Conservation (phyloP, 768 basidiomycete species). For the Phanerodontia chrysosporium region DNA sequence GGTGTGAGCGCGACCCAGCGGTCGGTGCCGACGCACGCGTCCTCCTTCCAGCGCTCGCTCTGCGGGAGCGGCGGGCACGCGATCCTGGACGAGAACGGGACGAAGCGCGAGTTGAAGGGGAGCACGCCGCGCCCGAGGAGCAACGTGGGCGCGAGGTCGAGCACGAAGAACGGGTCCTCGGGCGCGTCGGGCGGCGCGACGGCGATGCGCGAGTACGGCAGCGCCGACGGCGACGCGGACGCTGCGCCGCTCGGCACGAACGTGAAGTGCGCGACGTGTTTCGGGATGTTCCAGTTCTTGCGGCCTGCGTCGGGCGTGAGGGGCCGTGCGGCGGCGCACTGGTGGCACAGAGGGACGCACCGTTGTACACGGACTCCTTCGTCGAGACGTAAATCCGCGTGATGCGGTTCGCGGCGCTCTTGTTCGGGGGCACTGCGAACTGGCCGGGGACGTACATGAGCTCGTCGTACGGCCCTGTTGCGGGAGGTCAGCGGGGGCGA, state of each 20-base stretch:
- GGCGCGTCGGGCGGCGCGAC: neutral
- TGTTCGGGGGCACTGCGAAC: slow-evolving; percentile 1
- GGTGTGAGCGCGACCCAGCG: neutral
- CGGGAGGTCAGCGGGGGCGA: too few relatives aligned
- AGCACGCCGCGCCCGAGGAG: neutral
- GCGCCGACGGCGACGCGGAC: neutral
- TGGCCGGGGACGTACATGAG: slow-evolving; percentile 6
- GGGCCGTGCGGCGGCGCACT: neutral
- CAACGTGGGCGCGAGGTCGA: neutral
- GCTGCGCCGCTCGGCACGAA: slow-evolving; percentile 2
- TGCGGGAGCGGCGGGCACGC: slow-evolving; percentile 7
- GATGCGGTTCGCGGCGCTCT: neutral
- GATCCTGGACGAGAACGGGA: neutral
- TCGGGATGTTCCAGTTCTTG: slow-evolving; percentile 11
- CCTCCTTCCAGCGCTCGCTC: slow-evolving; percentile 10
- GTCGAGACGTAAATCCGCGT: slow-evolving; percentile 11
- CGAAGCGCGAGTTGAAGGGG: neutral
- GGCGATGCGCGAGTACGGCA: slow-evolving; percentile 8
- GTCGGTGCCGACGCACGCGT: slow-evolving; percentile 6
- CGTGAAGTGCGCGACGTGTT: slow-evolving; percentile 4
- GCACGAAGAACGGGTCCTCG: slow-evolving; percentile 7
- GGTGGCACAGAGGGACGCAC: neutral
- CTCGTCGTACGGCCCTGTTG: slow-evolving; percentile 10
- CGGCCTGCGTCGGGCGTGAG: neutral
- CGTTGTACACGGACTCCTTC: slow-evolving; percentile 5